Evolutionary conservation across 306 rosid genomes (phyloP), one percentile per base, ranked within the genome.

Genomic region (Arachis hypogaea): DNA sequence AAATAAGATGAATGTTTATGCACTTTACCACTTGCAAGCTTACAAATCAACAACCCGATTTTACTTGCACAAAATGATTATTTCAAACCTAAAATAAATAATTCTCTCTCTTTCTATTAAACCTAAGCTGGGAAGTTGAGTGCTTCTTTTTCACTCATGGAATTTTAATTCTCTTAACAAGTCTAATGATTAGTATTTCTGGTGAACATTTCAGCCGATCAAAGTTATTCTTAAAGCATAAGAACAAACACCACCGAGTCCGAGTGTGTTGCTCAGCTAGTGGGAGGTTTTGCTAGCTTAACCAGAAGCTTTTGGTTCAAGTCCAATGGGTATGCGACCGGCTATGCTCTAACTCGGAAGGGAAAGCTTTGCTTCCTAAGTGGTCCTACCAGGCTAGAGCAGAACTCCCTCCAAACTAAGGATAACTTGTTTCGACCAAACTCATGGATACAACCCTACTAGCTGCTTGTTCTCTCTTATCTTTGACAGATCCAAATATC

Each of bases 391-490:
- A 33, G 38, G 38, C 38, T 33, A 33, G 38, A 33, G 38, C 38
- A 33, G 38, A 33, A 33, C 38, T 33, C 38, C 28, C 28, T 22
- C 28, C 28, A 22, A 22, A 22, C 28, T 22, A 22, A 22, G 28
- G 4, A 33, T 33, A 4, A 33, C 38, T 33, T 33, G 38, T 33
- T 33, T 33, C 38, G 4, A 33, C 38, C 38, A 33, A 57, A 69
- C 57, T 56, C 71, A 47, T 50, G 36, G 59, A 33, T 63, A 61
- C 56, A 68, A 30, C 66, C 44, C 28, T 50, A 18, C 54, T 40
- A 78, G 42, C 67, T 29, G n/a, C 41, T 66, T 61, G 72, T 43
- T 64, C 67, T 11, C 30, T 51, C 67, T 33, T 47, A 61, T 33
- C 29, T 72, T 65, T 45, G 59, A 68, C 64, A 65, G 67, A 57